Evolutionary conservation across 352 stramenopile genomes (phyloP), one percentile per base, ranked within the genome.

Genomic region (Blastocystis sp.): DNA sequence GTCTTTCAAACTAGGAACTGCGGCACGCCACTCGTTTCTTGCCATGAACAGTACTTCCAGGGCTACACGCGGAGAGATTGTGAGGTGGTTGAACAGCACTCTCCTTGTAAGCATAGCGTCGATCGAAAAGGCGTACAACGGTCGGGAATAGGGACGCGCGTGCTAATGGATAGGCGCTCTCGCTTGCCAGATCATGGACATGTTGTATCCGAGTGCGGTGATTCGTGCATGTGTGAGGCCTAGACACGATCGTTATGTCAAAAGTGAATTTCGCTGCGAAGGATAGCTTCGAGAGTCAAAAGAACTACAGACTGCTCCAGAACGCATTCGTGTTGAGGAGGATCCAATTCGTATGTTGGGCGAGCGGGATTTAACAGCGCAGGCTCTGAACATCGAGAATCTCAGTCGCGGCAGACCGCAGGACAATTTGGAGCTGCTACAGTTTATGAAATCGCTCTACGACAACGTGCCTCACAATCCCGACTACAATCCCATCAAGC

Each of bases 231-330:
- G 3, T 0, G 29, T 61, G 33, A 33, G 19, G 1, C 0, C 2
- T 85, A 85, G 74, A 62, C 31, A 70, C 41, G 6, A 66, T 85
- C 31, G 24, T 24, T 31, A 66, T 85, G 41, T 85, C 74, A n/a
- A 65, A 62, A 29, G 51, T 85, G 21, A 85, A 85, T 41, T 85
- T 85, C 45, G 19, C 45, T 13, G 74, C 74, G 50, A 59, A 62
- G 33, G 74, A 85, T 16, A 29, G 29, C 24, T 85, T 85, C 69
- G 74, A 85, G 39, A 67, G 26, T 59, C 74, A 85, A 41, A 66
- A 50, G 41, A 85, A 85, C 29, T 85, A 85, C 55, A 21, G 74
- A n/a, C 9, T 85, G 41, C 50, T 85, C 51, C 74, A 85, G 41
- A 67, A 13, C 66, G 74, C 55, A 21, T 85, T 85, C 41, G 50